Percentiles rank a stretch among this genome's conserved stretches.
These are phyloP conservation scores for Metschnikowia lochheadii DNA, from an alignment of 805 yeast species.

Conservation along the genomic window DNA sequence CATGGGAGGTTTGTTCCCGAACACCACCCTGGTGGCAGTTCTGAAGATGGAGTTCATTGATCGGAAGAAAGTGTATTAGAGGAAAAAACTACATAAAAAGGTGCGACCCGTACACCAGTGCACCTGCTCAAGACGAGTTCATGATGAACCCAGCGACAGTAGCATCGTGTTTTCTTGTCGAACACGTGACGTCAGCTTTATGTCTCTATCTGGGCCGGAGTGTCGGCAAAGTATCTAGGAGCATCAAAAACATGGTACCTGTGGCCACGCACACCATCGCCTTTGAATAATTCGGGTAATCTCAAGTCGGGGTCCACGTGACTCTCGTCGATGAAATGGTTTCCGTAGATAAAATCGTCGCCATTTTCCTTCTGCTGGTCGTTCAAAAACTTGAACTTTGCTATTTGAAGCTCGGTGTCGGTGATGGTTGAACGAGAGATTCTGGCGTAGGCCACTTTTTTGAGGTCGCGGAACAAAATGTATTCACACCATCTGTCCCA, in stretches of 20 bases:
- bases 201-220: slow-evolving; percentile 7
- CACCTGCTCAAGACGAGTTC: background rate
- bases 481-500: slow-evolving; percentile 99
- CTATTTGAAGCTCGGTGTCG: slow-evolving; percentile 94
- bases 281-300: slow-evolving; percentile 77
- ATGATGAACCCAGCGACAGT: no score
- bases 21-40: slow-evolving; percentile 14
- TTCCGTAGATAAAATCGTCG: slow-evolving; percentile 46
- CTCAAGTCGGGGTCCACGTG: slow-evolving; percentile 58
- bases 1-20: slow-evolving; percentile 19
- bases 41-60: slow-evolving; percentile 17
- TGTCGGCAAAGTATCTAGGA: slow-evolving; percentile 69
- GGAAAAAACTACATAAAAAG: slow-evolving; percentile 1
- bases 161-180: no score
- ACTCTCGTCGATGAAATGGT: slow-evolving; percentile 52
- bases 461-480: slow-evolving; percentile 79
- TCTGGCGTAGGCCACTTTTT: slow-evolving; percentile 90
- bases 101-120: background rate
- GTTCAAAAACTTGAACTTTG: slow-evolving; percentile 69
- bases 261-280: slow-evolving; percentile 93
- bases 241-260: slow-evolving; percentile 91
- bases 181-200: background rate
- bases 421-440: slow-evolving; percentile 90
- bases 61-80: background rate
- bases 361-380: slow-evolving; percentile 31